Base-by-base conservation (phyloP, 1,284 basidiomycete species). In the Trichosporon faecale region DNA sequence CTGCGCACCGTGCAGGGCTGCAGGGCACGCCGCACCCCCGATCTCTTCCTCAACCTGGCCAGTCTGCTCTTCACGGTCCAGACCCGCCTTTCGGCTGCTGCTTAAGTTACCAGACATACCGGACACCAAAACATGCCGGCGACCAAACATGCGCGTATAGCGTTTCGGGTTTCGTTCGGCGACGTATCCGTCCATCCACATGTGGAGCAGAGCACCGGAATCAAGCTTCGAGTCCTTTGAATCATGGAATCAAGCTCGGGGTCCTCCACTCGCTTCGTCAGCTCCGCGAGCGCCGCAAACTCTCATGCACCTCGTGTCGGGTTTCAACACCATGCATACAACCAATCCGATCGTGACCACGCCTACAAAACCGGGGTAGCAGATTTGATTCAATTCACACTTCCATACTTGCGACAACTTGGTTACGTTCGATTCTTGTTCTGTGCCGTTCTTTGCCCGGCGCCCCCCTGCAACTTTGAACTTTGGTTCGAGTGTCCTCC, bases 321-420 rank as follows among this genome's bases (percentile, higher is more conserved):
- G 18, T 55, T 55, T 9, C 52, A 55, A 55, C 52, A 55, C 52
- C 57, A 61, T 61, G 57, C 57, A 61, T 61, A 61, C 57, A 61
- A 61, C 57, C 57, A 31, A 57, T 57, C 52, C 57, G 29, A n/a
- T 33, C 0, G 9, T 27, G 25, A 57, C 25, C 25, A 14, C 52
- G 49, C 49, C 23, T 27, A 57, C 52, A 27, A 12, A 57, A 55
- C 25, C 29, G 29, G 27, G 8, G 27, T 31, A 18, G 27, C 57
- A 61, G 57, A 31, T 33, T 31, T 31, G 29, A 61, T 31, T 60
- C 27, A 60, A 60, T 61, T 61, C 29, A 23, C 52, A 16, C 23
- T 18, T 23, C 27, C 27, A 2, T 18, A 31, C 27, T 60, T 23
- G 25, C 25, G 18, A 27, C 25, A 60, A 60, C 55, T 60, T 60